Percentiles rank a stretch among this genome's conserved stretches.
Evolutionary conservation across 1,284 basidiomycete genomes (phyloP).

Genomic region (Apiotrichum gracile): DNA sequence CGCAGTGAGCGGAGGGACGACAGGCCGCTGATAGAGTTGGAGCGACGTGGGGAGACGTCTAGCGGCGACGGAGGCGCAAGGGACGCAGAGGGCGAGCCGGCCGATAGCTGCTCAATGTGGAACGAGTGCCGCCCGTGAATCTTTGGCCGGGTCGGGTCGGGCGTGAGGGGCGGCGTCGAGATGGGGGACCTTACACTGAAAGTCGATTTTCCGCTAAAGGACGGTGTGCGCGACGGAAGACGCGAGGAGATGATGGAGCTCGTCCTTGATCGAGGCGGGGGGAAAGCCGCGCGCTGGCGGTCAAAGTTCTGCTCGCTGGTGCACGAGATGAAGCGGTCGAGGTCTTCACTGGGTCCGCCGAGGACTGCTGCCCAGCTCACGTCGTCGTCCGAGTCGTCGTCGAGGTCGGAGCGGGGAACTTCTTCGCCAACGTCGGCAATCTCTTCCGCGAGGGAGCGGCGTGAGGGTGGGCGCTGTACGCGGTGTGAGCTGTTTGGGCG

Average conservation of each 20-base stretch:
- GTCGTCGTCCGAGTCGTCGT: background rate
- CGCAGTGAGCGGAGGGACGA: background rate
- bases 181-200: background rate
- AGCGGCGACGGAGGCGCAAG: background rate
- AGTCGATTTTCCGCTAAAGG: background rate
- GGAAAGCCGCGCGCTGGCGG: background rate
- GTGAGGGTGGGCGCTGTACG: background rate
- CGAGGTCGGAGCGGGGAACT: background rate
- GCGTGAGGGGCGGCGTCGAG: background rate
- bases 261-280: background rate
- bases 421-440: background rate
- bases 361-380: background rate
- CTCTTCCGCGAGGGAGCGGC: slow-evolving; percentile 3
- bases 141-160: background rate
- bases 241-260: background rate
- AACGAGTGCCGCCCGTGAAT: background rate
- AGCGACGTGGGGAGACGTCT: background rate
- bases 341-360: background rate
- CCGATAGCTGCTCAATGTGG: background rate
- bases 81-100: background rate
- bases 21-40: background rate
- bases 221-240: background rate
- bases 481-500: background rate
- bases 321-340: background rate
- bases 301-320: background rate